Percentiles rank a stretch among this genome's conserved stretches.
phyloP scores from a whole-genome alignment of 805 yeast genomes.

The Candida tammaniensis region DNA sequence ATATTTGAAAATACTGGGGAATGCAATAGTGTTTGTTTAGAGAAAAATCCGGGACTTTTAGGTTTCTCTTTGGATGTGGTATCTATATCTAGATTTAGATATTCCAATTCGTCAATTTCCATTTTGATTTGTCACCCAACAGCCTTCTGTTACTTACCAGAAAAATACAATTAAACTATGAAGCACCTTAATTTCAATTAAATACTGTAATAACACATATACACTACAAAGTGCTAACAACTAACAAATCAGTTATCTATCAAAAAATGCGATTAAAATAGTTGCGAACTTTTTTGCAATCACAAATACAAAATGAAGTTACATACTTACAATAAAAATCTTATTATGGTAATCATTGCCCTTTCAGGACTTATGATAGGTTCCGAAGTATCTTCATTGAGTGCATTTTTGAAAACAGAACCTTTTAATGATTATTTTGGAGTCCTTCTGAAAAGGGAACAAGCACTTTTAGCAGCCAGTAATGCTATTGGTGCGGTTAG shows the following conservation, averaged over 20 bases:
- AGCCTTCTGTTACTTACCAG: too few relatives aligned
- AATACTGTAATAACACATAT: too few relatives aligned
- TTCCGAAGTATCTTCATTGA: conserved; percentile 25
- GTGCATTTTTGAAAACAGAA: conserved; percentile 19
- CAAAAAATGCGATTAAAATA: neutral
- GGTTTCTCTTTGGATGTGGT: neutral
- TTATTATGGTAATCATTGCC: conserved; percentile 20
- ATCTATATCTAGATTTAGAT: conserved; percentile 8
- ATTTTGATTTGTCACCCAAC: conserved; percentile 3
- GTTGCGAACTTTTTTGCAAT: too few relatives aligned
- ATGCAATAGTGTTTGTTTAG: conserved; percentile 37
- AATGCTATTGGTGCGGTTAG: conserved; percentile 34
- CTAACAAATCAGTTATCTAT: too few relatives aligned
- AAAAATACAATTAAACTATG: too few relatives aligned
- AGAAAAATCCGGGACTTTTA: conserved; percentile 10
- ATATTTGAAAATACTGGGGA: conserved; percentile 39
- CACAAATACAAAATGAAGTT: conserved; percentile 12
- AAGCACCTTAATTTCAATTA: too few relatives aligned
- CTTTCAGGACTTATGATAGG: conserved; percentile 27
- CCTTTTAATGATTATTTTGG: conserved; percentile 21
- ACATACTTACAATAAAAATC: conserved; percentile 16
- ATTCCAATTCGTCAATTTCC: conserved; percentile 12
- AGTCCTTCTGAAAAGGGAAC: conserved; percentile 18
- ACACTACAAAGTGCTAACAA: too few relatives aligned
- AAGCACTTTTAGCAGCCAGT: conserved; percentile 23